phyloP scores from a whole-genome alignment of 2,329 filamentous ascomycete genomes.

The Talaromyces sp. region DNA sequence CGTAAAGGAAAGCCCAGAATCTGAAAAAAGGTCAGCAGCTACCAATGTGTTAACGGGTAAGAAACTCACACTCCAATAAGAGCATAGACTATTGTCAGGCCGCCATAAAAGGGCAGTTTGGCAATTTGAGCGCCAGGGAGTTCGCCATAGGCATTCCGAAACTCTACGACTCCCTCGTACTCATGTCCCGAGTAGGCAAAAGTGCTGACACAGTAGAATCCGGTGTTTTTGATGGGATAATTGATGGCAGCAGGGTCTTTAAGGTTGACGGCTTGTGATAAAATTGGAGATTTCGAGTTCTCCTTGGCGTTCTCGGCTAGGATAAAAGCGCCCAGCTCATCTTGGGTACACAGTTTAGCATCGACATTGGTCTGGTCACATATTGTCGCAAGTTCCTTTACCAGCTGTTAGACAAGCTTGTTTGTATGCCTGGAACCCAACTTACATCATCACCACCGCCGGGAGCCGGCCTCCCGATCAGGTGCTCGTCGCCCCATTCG shows the following conservation, averaged over 20 bases:
- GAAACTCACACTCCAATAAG: constrained; percentile 63
- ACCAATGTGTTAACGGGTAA: not conserved
- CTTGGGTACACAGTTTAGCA: constrained; percentile 64
- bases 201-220: constrained; percentile 91
- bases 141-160: constrained; percentile 94
- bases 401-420: constrained; percentile 24
- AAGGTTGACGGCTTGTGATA: constrained; percentile 75
- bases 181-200: constrained; percentile 60
- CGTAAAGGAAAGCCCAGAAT: constrained; percentile 93
- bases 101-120: constrained; percentile 95
- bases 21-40: constrained; percentile 33
- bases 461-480: constrained; percentile 65
- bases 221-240: constrained; percentile 81
- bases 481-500: constrained; percentile 80
- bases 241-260: constrained; percentile 66
- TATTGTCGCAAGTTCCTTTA: constrained; percentile 57
- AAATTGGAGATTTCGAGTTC: constrained; percentile 63
- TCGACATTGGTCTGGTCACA: constrained; percentile 69
- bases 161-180: constrained; percentile 79
- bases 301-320: constrained; percentile 69
- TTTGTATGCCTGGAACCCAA: constrained; percentile 2
- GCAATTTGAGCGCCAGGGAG: constrained; percentile 92
- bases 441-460: constrained; percentile 51
- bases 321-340: constrained; percentile 80
- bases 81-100: constrained; percentile 87